phyloP scores from a whole-genome alignment of 2,329 filamentous ascomycete genomes.

The Cercospora zeina region DNA sequence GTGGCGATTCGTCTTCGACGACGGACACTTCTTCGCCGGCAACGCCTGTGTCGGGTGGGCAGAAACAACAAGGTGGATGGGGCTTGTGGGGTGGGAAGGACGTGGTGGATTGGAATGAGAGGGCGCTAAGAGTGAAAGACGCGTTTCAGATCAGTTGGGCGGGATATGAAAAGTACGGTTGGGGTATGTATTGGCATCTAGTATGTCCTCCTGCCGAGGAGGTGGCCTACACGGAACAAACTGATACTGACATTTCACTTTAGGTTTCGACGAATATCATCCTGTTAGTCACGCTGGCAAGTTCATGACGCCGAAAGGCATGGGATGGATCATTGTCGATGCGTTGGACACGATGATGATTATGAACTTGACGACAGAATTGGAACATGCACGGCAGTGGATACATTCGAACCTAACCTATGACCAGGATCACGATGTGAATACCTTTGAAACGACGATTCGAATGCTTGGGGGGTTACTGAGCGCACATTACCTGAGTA shows the following conservation, averaged over 20 bases:
- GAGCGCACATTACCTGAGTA: slow-evolving; percentile 93
- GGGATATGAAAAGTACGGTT: slow-evolving; percentile 87
- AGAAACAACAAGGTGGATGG: slow-evolving; percentile 34
- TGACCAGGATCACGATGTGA: slow-evolving; percentile 92
- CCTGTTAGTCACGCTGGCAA: slow-evolving; percentile 75
- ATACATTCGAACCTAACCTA: slow-evolving; percentile 77
- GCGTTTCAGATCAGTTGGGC: slow-evolving; percentile 92
- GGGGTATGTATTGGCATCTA: slow-evolving; percentile 64
- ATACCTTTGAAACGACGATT: slow-evolving; percentile 96
- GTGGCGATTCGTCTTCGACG: slow-evolving; percentile 5
- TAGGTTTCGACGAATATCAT: slow-evolving; percentile 77
- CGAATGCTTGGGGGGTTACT: slow-evolving; percentile 93
- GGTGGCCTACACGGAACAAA: slow-evolving; percentile 1
- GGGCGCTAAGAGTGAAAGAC: slow-evolving; percentile 80
- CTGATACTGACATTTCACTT: slow-evolving; percentile 10
- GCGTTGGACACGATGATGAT: slow-evolving; percentile 94
- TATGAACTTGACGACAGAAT: slow-evolving; percentile 89
- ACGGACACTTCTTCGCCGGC: slow-evolving; percentile 9
- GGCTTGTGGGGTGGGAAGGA: slow-evolving; percentile 58
- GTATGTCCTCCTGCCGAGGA: slow-evolving; percentile 25
- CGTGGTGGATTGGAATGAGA: slow-evolving; percentile 69
- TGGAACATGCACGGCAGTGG: slow-evolving; percentile 86
- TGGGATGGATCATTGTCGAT: slow-evolving; percentile 98
- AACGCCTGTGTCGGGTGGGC: slow-evolving; percentile 15
- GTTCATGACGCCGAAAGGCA: slow-evolving; percentile 82